Percentiles rank a stretch among this genome's conserved stretches.
Conservation (phyloP, 1,284 basidiomycete genomes). For the Moesziomyces globuligerus region DNA sequence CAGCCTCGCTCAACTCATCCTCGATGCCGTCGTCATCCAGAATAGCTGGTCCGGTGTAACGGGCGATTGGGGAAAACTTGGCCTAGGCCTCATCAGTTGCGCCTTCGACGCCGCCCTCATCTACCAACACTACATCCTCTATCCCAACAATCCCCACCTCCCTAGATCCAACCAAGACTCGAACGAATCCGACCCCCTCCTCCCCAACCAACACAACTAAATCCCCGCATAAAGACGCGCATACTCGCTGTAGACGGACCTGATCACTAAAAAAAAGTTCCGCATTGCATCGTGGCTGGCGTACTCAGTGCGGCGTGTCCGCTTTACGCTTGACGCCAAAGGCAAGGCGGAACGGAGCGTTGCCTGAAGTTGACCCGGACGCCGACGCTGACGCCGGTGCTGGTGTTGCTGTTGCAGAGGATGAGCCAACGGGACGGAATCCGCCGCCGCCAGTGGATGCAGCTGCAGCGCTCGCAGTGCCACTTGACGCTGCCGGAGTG, state of each 20-base stretch:
- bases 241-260: too few relatives aligned
- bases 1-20: conserved; percentile 57
- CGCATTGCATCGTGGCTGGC: background rate
- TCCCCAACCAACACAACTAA: too few relatives aligned
- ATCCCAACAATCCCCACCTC: conserved; percentile 9
- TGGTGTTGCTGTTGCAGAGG: conserved; percentile 3
- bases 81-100: conserved; percentile 66
- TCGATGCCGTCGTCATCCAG: conserved; percentile 59
- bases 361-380: background rate
- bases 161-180: background rate
- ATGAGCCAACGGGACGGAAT: conserved; percentile 15
- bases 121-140: conserved; percentile 68
- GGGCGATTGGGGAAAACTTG: conserved; percentile 66
- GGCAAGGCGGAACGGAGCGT: conserved; percentile 19
- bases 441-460: conserved; percentile 2
- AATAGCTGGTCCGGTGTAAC: conserved; percentile 58
- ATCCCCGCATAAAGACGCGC: background rate
- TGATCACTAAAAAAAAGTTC: too few relatives aligned
- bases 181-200: background rate
- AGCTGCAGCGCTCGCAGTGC: background rate
- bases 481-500: conserved; percentile 15
- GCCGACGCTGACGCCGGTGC: conserved; percentile 2
- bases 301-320: conserved; percentile 1
- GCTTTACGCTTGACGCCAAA: conserved; percentile 33
- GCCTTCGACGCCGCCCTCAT: conserved; percentile 67